Conservation (phyloP, 1,284 basidiomycete species). For the Cryptococcus sp. region DNA sequence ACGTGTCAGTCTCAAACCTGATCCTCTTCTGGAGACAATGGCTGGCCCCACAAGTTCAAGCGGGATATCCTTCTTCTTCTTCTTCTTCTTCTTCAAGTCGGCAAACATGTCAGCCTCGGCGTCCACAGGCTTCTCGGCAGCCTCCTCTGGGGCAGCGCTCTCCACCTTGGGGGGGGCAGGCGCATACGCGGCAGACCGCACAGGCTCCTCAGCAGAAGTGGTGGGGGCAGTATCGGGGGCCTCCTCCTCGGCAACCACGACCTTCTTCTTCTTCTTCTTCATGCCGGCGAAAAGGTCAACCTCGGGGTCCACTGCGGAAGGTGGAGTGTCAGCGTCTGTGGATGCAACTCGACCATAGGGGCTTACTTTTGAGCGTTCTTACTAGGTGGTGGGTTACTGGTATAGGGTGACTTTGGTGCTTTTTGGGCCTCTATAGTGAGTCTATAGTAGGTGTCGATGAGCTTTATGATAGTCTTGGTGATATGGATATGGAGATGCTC, state of each 20-base stretch:
- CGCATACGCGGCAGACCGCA: constrained; percentile 17
- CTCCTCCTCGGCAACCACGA: constrained; percentile 49
- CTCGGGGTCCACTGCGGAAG: constrained; percentile 43
- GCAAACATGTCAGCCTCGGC: constrained; percentile 50
- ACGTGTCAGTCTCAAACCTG: neutral
- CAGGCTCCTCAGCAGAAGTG: constrained; percentile 32
- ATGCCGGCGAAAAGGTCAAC: constrained; percentile 54
- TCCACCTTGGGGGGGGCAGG: constrained; percentile 29
- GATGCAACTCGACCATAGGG: neutral
- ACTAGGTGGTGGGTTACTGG: neutral
- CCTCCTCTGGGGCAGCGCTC: constrained; percentile 4
- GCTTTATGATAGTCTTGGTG: no score
- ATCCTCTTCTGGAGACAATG: neutral
- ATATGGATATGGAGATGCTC: no score
- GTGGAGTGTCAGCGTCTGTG: constrained; percentile 4
- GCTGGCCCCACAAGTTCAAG: constrained; percentile 42
- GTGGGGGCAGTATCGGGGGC: constrained; percentile 26
- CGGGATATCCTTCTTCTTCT: constrained; percentile 52
- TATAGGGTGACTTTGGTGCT: neutral
- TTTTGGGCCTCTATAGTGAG: neutral
- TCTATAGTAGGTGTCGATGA: no score
- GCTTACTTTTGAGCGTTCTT: neutral
- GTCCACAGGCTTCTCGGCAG: constrained; percentile 30
- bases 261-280: constrained; percentile 56
- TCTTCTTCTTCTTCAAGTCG: constrained; percentile 57